Conservation (phyloP, 108 stramenopile species). For the Cyclostephanos tholiformis region DNA sequence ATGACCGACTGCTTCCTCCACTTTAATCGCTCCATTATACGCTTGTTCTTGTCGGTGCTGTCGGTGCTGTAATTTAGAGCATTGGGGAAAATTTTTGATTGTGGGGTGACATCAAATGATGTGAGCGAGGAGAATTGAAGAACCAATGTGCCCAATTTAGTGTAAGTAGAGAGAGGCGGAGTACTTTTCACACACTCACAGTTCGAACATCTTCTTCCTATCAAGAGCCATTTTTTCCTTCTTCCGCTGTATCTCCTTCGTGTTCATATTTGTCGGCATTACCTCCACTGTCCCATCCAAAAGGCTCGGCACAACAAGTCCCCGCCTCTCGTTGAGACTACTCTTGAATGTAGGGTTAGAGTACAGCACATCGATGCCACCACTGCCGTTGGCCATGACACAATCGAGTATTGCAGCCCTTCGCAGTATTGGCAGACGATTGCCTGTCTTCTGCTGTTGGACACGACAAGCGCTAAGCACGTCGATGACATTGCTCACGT, state of each 20-base stretch:
- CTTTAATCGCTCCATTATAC: conserved; percentile 31
- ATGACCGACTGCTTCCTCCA: conserved; percentile 25
- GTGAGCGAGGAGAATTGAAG: not conserved
- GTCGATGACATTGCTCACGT: conserved; percentile 60
- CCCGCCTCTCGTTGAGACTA: conserved; percentile 52
- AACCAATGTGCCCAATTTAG: not conserved
- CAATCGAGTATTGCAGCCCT: conserved; percentile 72
- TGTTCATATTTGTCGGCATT: conserved; percentile 33
- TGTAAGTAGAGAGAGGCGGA: not conserved
- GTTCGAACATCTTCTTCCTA: conserved; percentile 18
- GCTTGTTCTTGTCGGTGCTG: conserved; percentile 31
- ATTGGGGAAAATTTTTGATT: not conserved
- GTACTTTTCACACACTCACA: conserved; percentile 1
- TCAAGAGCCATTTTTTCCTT: conserved; percentile 37
- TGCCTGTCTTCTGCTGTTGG: conserved; percentile 65
- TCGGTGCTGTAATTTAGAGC: conserved; percentile 7
- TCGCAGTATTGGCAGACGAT: conserved; percentile 66
- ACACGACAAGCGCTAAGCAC: conserved; percentile 62
- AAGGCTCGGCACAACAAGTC: conserved; percentile 63
- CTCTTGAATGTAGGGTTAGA: conserved; percentile 52
- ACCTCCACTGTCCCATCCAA: conserved; percentile 67
- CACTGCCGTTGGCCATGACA: conserved; percentile 51
- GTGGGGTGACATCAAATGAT: not conserved
- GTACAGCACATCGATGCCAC: conserved; percentile 54
- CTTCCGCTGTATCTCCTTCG: conserved; percentile 41